Conservation (phyloP, 148 eudicot genomes). For the Rhododendron ferrugineum region DNA sequence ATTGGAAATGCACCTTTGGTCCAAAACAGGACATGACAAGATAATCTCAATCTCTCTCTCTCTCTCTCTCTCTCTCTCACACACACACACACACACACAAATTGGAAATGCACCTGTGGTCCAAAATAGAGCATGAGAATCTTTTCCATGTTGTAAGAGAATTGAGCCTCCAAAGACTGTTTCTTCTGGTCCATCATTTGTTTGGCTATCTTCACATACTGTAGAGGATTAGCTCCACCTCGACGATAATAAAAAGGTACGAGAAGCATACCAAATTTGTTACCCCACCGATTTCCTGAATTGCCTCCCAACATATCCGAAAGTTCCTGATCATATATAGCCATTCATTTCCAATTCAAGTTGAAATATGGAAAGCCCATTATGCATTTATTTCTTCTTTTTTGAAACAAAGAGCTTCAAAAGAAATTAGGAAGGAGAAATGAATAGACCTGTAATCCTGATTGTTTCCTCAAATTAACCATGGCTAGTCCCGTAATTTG, state of each 20-base stretch:
- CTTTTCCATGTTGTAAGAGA: constrained; percentile 35
- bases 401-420: neutral
- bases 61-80: neutral
- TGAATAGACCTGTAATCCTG: constrained; percentile 47
- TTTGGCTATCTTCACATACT: constrained; percentile 46
- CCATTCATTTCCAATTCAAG: neutral
- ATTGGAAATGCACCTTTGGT: no score
- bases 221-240: constrained; percentile 29
- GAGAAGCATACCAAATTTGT: constrained; percentile 51
- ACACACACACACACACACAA: constrained; percentile 13
- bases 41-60: no score
- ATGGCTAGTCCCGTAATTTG: constrained; percentile 55
- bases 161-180: constrained; percentile 45
- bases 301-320: constrained; percentile 26
- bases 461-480: constrained; percentile 59
- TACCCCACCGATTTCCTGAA: constrained; percentile 33
- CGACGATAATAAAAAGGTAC: constrained; percentile 48
- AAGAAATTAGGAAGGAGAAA: neutral
- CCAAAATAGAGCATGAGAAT: constrained; percentile 43
- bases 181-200: constrained; percentile 60
- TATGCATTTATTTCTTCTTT: neutral
- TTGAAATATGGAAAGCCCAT: no score
- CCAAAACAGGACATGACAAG: no score
- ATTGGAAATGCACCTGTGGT: constrained; percentile 33
- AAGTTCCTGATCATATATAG: constrained; percentile 23